A percentile compares a stretch with the other conserved stretches of the same genome.
Conservation (phyloP, 352 stramenopile species). For the Pythium vanterpoolii region DNA sequence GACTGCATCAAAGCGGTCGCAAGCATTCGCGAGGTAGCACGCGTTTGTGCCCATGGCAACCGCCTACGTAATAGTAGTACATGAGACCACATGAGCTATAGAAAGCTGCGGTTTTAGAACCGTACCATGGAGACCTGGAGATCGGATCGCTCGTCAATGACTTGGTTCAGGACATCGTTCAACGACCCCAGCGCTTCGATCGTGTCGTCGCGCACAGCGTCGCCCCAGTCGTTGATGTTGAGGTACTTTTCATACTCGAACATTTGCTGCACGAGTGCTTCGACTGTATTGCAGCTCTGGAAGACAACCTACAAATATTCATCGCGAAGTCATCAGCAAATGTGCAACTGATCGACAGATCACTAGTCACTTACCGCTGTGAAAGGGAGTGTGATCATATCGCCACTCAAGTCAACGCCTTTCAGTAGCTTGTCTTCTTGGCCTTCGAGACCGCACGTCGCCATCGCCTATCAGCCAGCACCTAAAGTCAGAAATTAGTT, state of each 20-base stretch:
- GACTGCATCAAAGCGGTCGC: conserved; percentile 57
- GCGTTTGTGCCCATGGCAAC: conserved; percentile 76
- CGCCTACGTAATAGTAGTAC: no score
- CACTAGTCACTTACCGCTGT: conserved; percentile 37
- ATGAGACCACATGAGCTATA: no score
- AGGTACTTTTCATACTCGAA: conserved; percentile 76
- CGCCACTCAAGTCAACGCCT: conserved; percentile 40
- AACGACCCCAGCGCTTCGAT: conserved; percentile 70
- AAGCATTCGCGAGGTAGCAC: conserved; percentile 63
- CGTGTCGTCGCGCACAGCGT: conserved; percentile 69
- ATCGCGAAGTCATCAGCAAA: no score
- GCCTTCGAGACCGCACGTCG: conserved; percentile 50
- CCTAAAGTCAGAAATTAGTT: no score
- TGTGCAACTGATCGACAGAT: no score
- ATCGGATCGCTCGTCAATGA: conserved; percentile 70
- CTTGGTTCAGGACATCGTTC: conserved; percentile 71
- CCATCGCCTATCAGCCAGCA: conserved; percentile 30
- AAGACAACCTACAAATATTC: conserved; percentile 65
- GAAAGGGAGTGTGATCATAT: conserved; percentile 59
- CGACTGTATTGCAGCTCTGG: conserved; percentile 59
- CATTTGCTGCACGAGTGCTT: conserved; percentile 68
- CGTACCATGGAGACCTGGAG: conserved; percentile 73
- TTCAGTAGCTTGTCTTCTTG: conserved; percentile 59
- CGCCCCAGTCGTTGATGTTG: conserved; percentile 79
- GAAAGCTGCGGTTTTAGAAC: not conserved